Evolutionary conservation across 83 land plant genomes (phyloP).

Genomic region (Picea engelmannii): DNA sequence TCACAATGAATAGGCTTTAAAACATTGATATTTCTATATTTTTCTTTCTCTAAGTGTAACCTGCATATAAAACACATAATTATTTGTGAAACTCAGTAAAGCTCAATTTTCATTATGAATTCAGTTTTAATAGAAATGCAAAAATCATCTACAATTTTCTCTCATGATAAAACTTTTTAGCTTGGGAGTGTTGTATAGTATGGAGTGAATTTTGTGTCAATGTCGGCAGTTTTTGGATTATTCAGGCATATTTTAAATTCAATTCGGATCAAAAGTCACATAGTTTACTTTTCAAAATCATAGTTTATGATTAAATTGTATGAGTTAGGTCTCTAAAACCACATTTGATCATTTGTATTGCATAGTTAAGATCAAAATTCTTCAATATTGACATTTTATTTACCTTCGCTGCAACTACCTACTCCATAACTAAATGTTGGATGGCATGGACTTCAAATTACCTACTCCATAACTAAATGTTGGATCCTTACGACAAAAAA

Average conservation of each 20-base stretch:
- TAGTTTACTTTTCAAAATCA: neutral
- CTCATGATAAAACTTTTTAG: neutral
- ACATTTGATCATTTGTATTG: neutral
- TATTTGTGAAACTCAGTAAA: too few species aligned
- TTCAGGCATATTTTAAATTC: neutral
- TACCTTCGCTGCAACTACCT: constrained; percentile 26
- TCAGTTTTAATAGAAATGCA: too few species aligned
- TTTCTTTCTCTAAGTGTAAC: too few species aligned
- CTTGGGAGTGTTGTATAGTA: neutral
- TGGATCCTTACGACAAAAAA: constrained; percentile 83
- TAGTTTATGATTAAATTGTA: too few species aligned
- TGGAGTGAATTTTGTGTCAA: neutral
- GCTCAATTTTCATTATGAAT: too few species aligned
- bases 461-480: constrained; percentile 94
- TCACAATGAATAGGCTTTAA: too few species aligned
- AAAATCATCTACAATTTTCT: too few species aligned
- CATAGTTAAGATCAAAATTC: neutral
- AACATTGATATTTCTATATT: too few species aligned
- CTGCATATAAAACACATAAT: too few species aligned
- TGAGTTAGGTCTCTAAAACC: neutral
- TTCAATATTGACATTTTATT: neutral
- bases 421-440: constrained; percentile 82
- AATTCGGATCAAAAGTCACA: neutral
- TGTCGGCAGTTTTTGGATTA: neutral
- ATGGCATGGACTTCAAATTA: constrained; percentile 96